Conservation (phyloP, 1,139 yeast species). For the Diutina rugosa region DNA sequence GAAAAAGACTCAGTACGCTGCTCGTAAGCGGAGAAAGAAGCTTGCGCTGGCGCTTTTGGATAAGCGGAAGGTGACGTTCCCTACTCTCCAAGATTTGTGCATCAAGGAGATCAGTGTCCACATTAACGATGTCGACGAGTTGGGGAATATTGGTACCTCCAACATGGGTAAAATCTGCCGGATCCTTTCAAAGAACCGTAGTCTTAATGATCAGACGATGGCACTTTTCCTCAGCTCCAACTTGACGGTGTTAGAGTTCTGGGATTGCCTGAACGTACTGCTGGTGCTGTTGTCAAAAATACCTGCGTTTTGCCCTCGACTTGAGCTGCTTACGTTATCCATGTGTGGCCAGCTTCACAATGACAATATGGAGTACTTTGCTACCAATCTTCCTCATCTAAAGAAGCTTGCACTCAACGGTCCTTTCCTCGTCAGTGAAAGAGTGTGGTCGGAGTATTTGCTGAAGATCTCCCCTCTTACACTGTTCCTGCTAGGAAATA, state of each 20-base stretch:
- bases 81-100: constrained; percentile 73
- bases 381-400: constrained; percentile 43
- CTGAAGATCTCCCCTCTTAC: constrained; percentile 22
- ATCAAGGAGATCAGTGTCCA: constrained; percentile 56
- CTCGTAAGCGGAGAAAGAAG: constrained; percentile 62
- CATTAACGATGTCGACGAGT: constrained; percentile 63
- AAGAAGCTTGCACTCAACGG: constrained; percentile 59
- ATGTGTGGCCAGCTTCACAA: constrained; percentile 93
- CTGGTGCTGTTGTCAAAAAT: constrained; percentile 54
- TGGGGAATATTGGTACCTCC: constrained; percentile 65
- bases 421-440: constrained; percentile 69
- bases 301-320: constrained; percentile 67
- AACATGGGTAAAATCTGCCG: constrained; percentile 52
- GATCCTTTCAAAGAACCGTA: constrained; percentile 71
- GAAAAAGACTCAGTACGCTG: constrained; percentile 41
- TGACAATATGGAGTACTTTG: constrained; percentile 53
- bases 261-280: constrained; percentile 85
- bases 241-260: constrained; percentile 48
- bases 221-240: constrained; percentile 57
- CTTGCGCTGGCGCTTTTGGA: constrained; percentile 78
- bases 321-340: constrained; percentile 52
- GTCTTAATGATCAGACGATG: constrained; percentile 59
- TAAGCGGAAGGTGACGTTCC: constrained; percentile 36
- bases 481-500: constrained; percentile 55
- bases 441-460: constrained; percentile 67